Base-by-base conservation (phyloP, 371 early-diverging fungal genomes). In the Mortierella sp. region DNA sequence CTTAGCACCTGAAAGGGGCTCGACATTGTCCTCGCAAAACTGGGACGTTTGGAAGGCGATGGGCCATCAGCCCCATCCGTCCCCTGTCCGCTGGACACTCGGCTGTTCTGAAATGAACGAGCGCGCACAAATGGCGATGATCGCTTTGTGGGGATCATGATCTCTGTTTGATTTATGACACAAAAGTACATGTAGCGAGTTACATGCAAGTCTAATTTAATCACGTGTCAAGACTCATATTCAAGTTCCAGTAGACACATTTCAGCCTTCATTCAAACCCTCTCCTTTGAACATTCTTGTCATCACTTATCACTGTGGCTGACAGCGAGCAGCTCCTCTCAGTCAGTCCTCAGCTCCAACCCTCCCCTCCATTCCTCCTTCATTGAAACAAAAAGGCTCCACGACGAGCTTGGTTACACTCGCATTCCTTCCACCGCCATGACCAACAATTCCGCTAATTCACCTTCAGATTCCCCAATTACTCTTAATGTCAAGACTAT, bases 401-500 rank as follows among this genome's bases (percentile, higher is more conserved):
- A 19, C 8, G 6, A 55, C 55, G 55, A 55, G 28, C 55, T 28
- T 55, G 55, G 22, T 19, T 50, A 4, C 16, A 16, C 63, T 63
- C 13, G 5, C 66, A 52, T 22, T 15, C 58, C 16, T n/a, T 36
- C 24, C 53, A 16, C 33, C 57, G 15, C 61, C 22, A 66, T 67
- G 67, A 45, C 62, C n/a, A 43, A 50, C 43, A 43, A 43, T 43
- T 21, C 50, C 33, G 28, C 67, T 22, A 41, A 58, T 10, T 58
- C 77, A 28, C 47, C 58, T n/a, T 65, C 59, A 11, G 74, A 72
- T 43, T 63, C 74, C 41, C 82, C 84, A 45, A 88, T 90, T 67
- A 87, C 86, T 38, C 70, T 90, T 47, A 83, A 85, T 65, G 86
- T 90, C 65, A 88, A 87, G 69, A 87, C 90, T 3, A 69, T 90